Percentiles rank a stretch among this genome's conserved stretches.
Evolutionary conservation across 1,284 basidiomycete species (phyloP).

Genomic region (Ceratobasidium sp.): DNA sequence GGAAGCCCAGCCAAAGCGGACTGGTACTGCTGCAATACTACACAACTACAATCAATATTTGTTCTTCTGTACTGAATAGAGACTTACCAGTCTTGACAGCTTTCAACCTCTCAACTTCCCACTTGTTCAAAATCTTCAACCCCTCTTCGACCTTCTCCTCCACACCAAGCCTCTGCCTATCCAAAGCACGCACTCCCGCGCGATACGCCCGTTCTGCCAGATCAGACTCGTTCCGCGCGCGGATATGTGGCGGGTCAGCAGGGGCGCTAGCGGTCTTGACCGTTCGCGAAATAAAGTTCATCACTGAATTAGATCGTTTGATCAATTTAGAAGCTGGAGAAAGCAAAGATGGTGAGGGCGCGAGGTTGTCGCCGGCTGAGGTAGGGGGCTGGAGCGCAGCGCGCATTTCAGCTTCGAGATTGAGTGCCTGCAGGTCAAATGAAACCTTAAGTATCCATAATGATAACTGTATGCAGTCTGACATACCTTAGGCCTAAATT

Average conservation of each 20-base stretch:
- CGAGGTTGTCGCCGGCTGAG: constrained; percentile 26
- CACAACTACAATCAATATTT: constrained; percentile 16
- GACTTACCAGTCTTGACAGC: constrained; percentile 83
- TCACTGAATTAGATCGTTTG: constrained; percentile 75
- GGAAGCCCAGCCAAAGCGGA: constrained; percentile 79
- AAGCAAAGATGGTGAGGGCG: constrained; percentile 50
- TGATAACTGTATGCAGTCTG: constrained; percentile 9
- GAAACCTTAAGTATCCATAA: constrained; percentile 5
- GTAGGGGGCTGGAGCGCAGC: constrained; percentile 25
- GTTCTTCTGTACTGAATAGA: constrained; percentile 26
- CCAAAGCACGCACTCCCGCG: constrained; percentile 79
- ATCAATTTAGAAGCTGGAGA: constrained; percentile 69
- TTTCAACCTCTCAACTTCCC: constrained; percentile 85
- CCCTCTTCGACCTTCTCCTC: constrained; percentile 89
- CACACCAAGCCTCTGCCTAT: constrained; percentile 81
- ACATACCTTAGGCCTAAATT: constrained; percentile 80
- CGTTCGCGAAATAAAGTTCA: constrained; percentile 80
- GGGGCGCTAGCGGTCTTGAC: constrained; percentile 63
- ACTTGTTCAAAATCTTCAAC: constrained; percentile 81
- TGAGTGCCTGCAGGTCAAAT: constrained; percentile 71
- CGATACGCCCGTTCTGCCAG: constrained; percentile 83
- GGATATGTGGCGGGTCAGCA: constrained; percentile 73
- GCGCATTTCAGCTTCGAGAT: constrained; percentile 57
- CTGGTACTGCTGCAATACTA: constrained; percentile 87
- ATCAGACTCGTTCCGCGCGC: constrained; percentile 80